Evolutionary conservation across 2,329 filamentous ascomycete genomes (phyloP).

Genomic region (Claviceps capensis): DNA sequence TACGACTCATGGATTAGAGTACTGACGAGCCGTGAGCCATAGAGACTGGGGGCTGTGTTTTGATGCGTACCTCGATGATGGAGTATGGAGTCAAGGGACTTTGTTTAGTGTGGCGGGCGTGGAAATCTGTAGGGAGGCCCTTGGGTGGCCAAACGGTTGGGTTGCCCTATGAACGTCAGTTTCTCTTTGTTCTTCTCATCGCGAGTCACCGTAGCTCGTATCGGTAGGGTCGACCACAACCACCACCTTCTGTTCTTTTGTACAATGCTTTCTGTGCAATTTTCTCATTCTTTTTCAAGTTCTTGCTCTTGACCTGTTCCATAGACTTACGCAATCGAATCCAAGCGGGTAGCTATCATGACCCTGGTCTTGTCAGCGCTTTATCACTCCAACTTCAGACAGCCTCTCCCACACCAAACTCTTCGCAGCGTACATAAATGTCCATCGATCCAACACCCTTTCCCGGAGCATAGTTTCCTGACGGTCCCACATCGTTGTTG

Average conservation of each 20-base stretch:
- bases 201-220: background rate
- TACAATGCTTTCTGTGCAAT: background rate
- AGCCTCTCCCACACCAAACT: background rate
- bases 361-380: slow-evolving; percentile 9
- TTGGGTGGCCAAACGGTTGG: slow-evolving; percentile 46
- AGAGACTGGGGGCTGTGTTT: background rate
- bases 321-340: slow-evolving; percentile 25
- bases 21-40: background rate
- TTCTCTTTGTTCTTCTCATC: background rate
- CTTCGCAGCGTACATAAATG: slow-evolving; percentile 33
- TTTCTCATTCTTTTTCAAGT: background rate
- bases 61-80: slow-evolving; percentile 35
- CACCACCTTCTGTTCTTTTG: background rate
- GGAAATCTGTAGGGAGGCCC: slow-evolving; percentile 37
- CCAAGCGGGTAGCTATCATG: slow-evolving; percentile 29
- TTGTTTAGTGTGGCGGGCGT: slow-evolving; percentile 23
- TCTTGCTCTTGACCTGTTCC: background rate
- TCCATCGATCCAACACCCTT: slow-evolving; percentile 39
- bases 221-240: background rate
- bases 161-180: slow-evolving; percentile 13
- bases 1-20: slow-evolving; percentile 13
- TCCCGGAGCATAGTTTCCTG: slow-evolving; percentile 51
- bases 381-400: background rate
- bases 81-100: slow-evolving; percentile 54
- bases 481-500: slow-evolving; percentile 53